phyloP scores from a whole-genome alignment of 225 moss, liverwort and hornwort genomes.

The Bryoerythrophyllum caledonicum region DNA sequence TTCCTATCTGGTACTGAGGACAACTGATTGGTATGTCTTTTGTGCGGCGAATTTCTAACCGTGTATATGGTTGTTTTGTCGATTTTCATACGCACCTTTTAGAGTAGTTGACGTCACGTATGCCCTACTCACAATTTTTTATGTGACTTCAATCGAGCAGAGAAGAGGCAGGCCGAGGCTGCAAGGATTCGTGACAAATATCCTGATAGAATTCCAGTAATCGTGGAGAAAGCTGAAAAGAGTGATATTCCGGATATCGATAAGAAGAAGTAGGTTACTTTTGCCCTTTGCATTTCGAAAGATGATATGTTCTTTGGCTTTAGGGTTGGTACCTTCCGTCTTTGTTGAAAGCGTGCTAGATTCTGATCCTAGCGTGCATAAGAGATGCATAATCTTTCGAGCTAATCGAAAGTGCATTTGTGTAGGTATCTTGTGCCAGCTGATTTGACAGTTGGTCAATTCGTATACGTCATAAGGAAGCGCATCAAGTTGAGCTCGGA shows the following conservation, averaged over 20 bases:
- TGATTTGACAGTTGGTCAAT: constrained; percentile 89
- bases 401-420: neutral
- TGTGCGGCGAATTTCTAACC: neutral
- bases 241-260: constrained; percentile 82
- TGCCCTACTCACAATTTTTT: neutral
- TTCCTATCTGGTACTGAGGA: neutral
- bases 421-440: constrained; percentile 76
- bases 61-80: neutral
- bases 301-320: neutral
- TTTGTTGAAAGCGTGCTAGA: neutral
- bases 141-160: constrained; percentile 22
- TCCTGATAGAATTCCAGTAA: constrained; percentile 76
- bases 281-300: neutral
- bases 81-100: neutral
- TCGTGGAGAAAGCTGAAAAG: constrained; percentile 85
- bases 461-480: constrained; percentile 86
- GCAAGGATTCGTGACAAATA: constrained; percentile 22
- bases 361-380: neutral
- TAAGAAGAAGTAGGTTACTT: constrained; percentile 66
- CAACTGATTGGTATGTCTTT: neutral
- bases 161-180: constrained; percentile 42
- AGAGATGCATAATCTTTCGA: neutral
- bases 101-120: neutral
- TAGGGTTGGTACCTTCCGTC: neutral
- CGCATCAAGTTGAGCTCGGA: constrained; percentile 55